Base-by-base conservation (phyloP, 306 rosid genomes). In the Rubus idaeus region DNA sequence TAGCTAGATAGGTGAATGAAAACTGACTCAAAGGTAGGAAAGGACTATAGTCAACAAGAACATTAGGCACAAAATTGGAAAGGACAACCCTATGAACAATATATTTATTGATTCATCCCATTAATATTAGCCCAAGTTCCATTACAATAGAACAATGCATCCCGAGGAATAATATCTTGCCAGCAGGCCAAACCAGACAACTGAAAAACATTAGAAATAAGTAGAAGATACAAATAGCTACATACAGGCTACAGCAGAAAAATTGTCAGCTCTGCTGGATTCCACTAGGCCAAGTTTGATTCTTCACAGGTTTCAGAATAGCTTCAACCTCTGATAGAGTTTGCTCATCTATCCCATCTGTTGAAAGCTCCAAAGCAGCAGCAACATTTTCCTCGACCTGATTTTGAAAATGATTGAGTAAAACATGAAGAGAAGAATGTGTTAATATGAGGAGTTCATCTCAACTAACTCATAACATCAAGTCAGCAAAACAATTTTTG, bases 201-300 rank as follows among this genome's bases (percentile, higher is more conserved):
- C 72, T 14, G 7, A 6, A 23, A 41, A 73, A 0, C 37, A 55
- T 6, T 57, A 17, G 7, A 26, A 21, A 37, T 57, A 21, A 62
- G 74, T 49, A 73, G 73, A 71, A 49, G 35, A 9, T 74, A 39
- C 44, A 72, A 70, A 60, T 55, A 46, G 46, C 45, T 74, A 21
- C 72, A 77, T 63, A 70, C 70, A 78, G 71, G 46, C 45, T 35
- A 17, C 11, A 35, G 23, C 65, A 70, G 74, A 40, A 57, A 58
- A 52, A 81, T 53, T 39, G 62, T 90, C 88, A 94, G 83, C 87
- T 81, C 81, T 81, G 80, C 83, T 87, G 93, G 80, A 83, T 86
- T 85, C 99, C 99, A 81, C 97, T 95, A 26, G 92, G 90, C 97
- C 99, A 95, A 52, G 97, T 79, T 75, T 89, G 97, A 58, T 92